Base-by-base conservation (phyloP, 2,329 filamentous ascomycete species). In the Elsinoe necatrix region DNA sequence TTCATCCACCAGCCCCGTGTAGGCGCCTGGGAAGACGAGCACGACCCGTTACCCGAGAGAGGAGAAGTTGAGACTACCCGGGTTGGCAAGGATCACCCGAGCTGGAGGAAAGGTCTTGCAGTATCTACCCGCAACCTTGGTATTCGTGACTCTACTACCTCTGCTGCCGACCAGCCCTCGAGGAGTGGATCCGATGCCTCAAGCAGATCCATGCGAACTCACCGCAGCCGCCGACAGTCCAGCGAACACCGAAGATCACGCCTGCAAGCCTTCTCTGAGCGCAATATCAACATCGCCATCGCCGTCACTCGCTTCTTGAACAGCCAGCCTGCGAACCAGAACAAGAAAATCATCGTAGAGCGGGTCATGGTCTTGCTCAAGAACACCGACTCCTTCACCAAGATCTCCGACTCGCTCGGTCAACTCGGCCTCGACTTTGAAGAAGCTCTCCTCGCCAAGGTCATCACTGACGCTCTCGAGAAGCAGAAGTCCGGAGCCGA, bases 241-340 rank as follows among this genome's bases (percentile, higher is more conserved):
- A 41, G 29, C 39, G 41, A 45, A n/a, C 23, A 23, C 27, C 54
- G 54, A 23, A 56, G 48, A 14, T 56, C 54, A n/a, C 54, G 54
- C 21, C 54, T 56, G 2, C 54, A 56, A 11, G 23, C 54, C 14
- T 56, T 56, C 54, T 56, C 54, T 4, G 54, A 60, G 27, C 51
- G 58, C 12, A 64, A 62, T 52, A 56, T 59, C 41, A 58, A 57
- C 18, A 55, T 65, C 31, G 58, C 63, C 14, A 54, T 60, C 16
- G 63, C 63, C 9, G 63, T 62, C 11, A 59, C 62, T 4, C 52
- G 47, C 14, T 63, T 63, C 48, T 39, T 65, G 27, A 63, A 63
- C 47, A 56, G 41, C 47, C 39, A 63, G 4, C 41, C 43, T 14
- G 57, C 51, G 18, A 65, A 64, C 59, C n/a, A 23, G 14, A 57